Evolutionary conservation across 768 basidiomycete genomes (phyloP).

Genomic region (Infundibulicybe gibba): DNA sequence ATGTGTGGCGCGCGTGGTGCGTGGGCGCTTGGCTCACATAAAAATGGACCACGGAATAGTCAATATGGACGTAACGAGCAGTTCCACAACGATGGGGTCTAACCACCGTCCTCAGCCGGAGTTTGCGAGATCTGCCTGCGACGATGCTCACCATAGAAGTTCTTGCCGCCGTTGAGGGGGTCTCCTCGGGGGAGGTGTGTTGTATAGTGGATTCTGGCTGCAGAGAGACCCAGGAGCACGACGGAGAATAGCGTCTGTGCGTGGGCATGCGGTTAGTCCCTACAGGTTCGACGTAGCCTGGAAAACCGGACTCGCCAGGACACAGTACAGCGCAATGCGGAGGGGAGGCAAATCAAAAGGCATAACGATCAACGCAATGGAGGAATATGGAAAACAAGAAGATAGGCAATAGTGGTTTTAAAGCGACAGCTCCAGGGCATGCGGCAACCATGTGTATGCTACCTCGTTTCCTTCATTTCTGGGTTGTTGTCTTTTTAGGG

Average conservation of each 20-base stretch:
- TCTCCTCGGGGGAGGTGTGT: conserved; percentile 43
- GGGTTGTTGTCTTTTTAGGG: no score
- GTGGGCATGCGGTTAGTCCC: not conserved
- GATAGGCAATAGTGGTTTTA: not conserved
- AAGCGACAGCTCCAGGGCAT: not conserved
- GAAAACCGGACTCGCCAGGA: conserved; percentile 8
- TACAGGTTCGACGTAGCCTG: not conserved
- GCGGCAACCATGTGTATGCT: not conserved
- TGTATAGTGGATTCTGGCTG: conserved; percentile 61
- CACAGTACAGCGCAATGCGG: conserved; percentile 16
- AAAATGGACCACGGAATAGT: conserved; percentile 62
- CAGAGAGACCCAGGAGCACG: conserved; percentile 41
- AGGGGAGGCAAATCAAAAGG: conserved; percentile 16
- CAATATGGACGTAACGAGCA: conserved; percentile 58
- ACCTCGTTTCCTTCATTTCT: no score
- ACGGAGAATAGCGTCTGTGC: conserved; percentile 31
- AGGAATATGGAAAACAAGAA: conserved; percentile 2
- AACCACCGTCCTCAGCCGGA: conserved; percentile 4
- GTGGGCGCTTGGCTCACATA: conserved; percentile 43
- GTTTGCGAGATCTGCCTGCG: not conserved
- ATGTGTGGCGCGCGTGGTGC: not conserved
- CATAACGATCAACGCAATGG: conserved; percentile 12
- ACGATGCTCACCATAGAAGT: conserved; percentile 51
- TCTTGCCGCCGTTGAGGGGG: conserved; percentile 46
- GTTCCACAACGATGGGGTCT: conserved; percentile 72